Conservation (phyloP, 2,329 filamentous ascomycete species). For the Alternaria alternata region DNA sequence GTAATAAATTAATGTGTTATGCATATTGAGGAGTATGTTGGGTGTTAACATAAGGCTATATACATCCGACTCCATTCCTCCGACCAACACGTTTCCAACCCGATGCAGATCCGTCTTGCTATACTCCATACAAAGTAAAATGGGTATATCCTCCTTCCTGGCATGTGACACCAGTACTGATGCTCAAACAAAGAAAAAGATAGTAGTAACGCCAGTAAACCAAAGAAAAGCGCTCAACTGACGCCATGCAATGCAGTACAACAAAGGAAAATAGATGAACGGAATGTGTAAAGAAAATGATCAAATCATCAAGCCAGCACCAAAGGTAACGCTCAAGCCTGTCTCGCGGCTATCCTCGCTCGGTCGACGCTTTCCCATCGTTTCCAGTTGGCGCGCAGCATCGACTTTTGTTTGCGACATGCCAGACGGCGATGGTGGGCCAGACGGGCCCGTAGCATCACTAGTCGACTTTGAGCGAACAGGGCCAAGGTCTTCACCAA, state of each 20-base stretch:
- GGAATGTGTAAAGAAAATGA: not conserved
- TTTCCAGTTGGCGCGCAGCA: constrained; percentile 27
- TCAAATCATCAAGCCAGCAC: constrained; percentile 36
- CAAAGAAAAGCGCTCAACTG: not conserved
- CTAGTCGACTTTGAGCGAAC: constrained; percentile 35
- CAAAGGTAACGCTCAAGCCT: constrained; percentile 29
- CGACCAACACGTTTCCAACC: not conserved
- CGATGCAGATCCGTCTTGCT: not conserved
- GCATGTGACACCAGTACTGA: constrained; percentile 3
- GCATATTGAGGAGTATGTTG: not conserved
- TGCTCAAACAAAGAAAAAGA: not conserved
- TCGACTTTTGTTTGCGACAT: constrained; percentile 34
- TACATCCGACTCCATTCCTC: not conserved
- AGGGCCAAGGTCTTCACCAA: constrained; percentile 43
- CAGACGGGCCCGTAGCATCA: constrained; percentile 28
- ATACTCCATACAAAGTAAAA: constrained; percentile 12
- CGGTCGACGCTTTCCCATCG: constrained; percentile 30
- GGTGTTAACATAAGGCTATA: not conserved
- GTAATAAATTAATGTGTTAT: not conserved
- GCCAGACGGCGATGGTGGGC: constrained; percentile 39
- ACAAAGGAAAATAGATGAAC: not conserved
- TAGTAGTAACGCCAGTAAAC: not conserved
- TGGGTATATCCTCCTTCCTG: constrained; percentile 10
- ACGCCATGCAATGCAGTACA: not conserved
- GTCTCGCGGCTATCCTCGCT: constrained; percentile 33